Base-by-base conservation (phyloP, 345 rosid genomes). In the Punica granatum region DNA sequence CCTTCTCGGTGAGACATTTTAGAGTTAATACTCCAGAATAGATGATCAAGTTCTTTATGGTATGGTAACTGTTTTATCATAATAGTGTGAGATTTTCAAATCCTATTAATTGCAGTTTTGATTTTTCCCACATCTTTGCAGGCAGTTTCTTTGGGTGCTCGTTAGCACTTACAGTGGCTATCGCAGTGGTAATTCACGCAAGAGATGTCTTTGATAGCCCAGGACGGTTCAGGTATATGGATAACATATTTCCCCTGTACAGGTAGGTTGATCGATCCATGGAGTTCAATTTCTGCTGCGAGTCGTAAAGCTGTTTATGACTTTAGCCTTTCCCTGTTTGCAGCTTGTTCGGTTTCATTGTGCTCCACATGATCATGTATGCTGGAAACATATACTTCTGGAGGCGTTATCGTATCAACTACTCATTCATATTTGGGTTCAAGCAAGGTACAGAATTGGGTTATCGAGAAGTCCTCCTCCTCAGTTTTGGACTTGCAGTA, bases 191-290 rank as follows among this genome's bases (percentile, higher is more conserved):
- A 67, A 66, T 89, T 65, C 93, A 80, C 61, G 78, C 84, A 16
- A 75, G 88, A 72, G 67, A 78, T 65, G 16, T 89, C 64, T 67
- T 83, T 19, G 39, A 75, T 14, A 81, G 80, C 42, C 72, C 73
- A n/a, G 96, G 86, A 1, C 36, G 82, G 4, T 72, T 73, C 34
- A 67, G 66, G 60, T 92, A 87, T 63, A 92, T 89, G 98, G 85
- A 77, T 32, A 92, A 78, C 72, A 81, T 89, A 36, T 92, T 92
- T 61, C 98, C 98, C 42, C 90, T 92, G 25, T 88, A 90, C 74
- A 63, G 66, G 66, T 62, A 18, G 35, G 11, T 2, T 32, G 15
- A 14, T 35, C 42, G 5, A 61, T n/a, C 42, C 4, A 3, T 7
- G 10, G n/a, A 6, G 14, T 26, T 62, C 46, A 48, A 36, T 0